Base-by-base conservation (phyloP, 2,329 filamentous ascomycete genomes). In the Trichothecium sympodiale region DNA sequence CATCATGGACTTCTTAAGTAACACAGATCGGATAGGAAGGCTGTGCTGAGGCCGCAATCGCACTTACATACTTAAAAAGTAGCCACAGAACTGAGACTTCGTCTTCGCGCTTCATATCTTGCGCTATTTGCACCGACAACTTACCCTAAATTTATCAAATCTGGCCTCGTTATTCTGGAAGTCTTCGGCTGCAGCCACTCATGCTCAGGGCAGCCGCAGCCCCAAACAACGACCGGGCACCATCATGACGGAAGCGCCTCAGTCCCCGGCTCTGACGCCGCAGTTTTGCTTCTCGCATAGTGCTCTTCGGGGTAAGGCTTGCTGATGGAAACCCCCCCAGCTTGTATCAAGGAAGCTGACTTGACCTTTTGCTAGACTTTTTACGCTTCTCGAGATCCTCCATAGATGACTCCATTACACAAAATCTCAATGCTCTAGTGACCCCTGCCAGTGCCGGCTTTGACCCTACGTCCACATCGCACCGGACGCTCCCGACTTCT, bases 371-470 rank as follows among this genome's bases (percentile, higher is more conserved):
- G 8, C 28, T 51, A 94, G 91, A 94, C 56, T 98, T 98, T 56
- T 72, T 98, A 16, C 83, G 87, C 28, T 60, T 91, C 45, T 95
- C 89, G 8, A 78, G 91, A 43, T 70, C 76, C 35, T 76, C 83
- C 33, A 80, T 95, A 51, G 91, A 98, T 60, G 91, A 98, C 60
- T 86, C 83, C 31, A 96, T 98, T 52, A 77, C 78, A 1, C 88
- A 94, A 52, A 89, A 93, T 50, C 75, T 98, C 41, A 96, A 96
- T 64, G 85, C 86, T 2, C 72, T 96, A 27, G 64, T 85, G 31
- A 88, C 81, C 1, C 89, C 89, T 0, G 71, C 83, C 10, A 64
- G 67, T 31, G 59, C 61, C 28, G 76, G 77, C 13, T 96, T 94
- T 59, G 82, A 94, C 53, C 83, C 89, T 1, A 62, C 70, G 0